phyloP scores from a whole-genome alignment of 257 asterid species.

The Solanum appendiculatum region DNA sequence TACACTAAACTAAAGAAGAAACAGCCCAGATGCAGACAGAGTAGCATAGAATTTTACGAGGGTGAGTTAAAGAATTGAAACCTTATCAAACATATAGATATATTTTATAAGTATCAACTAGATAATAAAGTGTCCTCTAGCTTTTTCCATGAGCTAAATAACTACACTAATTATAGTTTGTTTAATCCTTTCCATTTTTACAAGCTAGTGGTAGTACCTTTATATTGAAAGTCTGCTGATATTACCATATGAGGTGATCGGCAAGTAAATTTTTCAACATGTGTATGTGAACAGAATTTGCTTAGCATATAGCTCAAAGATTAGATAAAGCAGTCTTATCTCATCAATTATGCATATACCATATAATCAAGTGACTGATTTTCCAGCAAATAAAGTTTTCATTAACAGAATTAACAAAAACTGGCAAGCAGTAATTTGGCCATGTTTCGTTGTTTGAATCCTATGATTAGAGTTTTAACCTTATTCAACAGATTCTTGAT shows the following conservation, averaged over 20 bases:
- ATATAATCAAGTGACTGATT: not conserved
- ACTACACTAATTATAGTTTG: not conserved
- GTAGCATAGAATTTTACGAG: not conserved
- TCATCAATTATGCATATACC: not conserved
- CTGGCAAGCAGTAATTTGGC: not conserved
- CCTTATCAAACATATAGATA: not conserved
- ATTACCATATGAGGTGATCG: not conserved
- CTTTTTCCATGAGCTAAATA: not conserved
- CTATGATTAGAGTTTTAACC: constrained; percentile 32
- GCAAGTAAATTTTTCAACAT: not conserved
- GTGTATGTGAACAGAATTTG: not conserved
- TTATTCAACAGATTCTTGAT: constrained; percentile 75
- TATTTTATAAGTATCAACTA: not conserved
- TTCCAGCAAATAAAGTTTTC: not conserved
- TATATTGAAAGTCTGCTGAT: not conserved
- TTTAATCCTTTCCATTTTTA: not conserved
- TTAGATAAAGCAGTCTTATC: not conserved
- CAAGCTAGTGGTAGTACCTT: not conserved
- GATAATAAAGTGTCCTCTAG: not conserved
- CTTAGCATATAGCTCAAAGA: not conserved
- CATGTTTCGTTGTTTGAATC: not conserved
- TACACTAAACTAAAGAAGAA: not conserved
- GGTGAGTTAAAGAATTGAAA: not conserved
- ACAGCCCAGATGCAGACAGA: not conserved
- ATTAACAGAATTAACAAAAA: not conserved